Percentiles rank a stretch among this genome's conserved stretches.
Conservation (phyloP, 345 rosid species). For the Schrenkiella parvula region DNA sequence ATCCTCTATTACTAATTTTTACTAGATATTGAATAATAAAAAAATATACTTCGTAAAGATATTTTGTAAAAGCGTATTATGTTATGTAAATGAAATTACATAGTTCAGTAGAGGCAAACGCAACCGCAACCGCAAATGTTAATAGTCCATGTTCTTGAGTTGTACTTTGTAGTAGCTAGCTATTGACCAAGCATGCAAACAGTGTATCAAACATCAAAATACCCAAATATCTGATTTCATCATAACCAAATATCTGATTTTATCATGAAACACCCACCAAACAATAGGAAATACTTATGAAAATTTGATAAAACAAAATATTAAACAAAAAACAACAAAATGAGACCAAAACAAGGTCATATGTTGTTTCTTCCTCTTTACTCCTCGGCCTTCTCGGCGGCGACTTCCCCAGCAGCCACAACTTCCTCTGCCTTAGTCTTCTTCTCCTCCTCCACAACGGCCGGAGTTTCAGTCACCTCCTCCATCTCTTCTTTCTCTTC, state of each 20-base stretch:
- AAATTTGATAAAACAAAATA: neutral
- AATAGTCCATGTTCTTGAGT: neutral
- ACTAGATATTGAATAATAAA: no score
- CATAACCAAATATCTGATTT: neutral
- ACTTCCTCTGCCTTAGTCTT: slow-evolving; percentile 16
- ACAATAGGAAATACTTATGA: neutral
- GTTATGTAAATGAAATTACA: no score
- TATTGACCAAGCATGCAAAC: neutral
- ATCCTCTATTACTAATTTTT: neutral
- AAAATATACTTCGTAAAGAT: no score
- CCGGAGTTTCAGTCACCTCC: neutral
- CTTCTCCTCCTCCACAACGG: slow-evolving; percentile 9
- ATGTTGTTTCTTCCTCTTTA: slow-evolving; percentile 1
- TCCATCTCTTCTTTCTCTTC: neutral
- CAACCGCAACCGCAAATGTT: neutral
- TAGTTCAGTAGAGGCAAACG: no score
- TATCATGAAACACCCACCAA: neutral
- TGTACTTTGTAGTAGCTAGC: neutral
- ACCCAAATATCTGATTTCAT: slow-evolving; percentile 13
- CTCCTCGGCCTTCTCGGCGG: slow-evolving; percentile 16
- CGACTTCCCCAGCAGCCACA: slow-evolving; percentile 3
- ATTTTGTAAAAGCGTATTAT: no score
- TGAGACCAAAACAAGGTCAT: slow-evolving; percentile 19
- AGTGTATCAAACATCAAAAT: neutral
- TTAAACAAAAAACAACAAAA: neutral